Percentiles rank a stretch among this genome's conserved stretches.
Conservation (phyloP, 768 basidiomycete species). For the Stropharia rugosoannulata region DNA sequence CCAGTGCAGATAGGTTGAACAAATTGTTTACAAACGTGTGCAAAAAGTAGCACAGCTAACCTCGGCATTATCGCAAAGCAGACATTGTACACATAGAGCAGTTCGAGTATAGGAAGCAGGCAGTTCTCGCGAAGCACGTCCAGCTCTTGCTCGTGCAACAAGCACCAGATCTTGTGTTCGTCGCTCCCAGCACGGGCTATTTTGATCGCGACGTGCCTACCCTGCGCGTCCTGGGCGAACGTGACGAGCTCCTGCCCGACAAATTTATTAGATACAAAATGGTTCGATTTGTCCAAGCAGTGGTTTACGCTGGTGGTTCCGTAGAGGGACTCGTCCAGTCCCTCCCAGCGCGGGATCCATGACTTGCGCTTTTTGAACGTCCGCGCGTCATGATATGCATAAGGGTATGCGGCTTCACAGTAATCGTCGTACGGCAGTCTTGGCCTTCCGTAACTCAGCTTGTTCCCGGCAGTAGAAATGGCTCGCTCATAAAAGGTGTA, state of each 20-base stretch:
- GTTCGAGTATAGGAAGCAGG: constrained; percentile 24
- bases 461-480: no score
- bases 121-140: constrained; percentile 1
- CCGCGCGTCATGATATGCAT: constrained; percentile 1
- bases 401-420: constrained; percentile 6
- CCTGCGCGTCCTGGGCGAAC: constrained; percentile 8
- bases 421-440: background rate
- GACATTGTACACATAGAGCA: constrained; percentile 16
- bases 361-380: no score
- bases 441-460: background rate
- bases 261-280: background rate
- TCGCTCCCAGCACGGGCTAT: constrained; percentile 17
- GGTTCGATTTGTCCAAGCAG: no score
- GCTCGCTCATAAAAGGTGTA: constrained; percentile 8
- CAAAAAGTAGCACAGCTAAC: background rate
- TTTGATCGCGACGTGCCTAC: constrained; percentile 27
- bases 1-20: no score
- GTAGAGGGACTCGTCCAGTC: background rate
- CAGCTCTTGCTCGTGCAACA: constrained; percentile 13
- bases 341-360: no score
- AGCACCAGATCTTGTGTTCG: constrained; percentile 21
- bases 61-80: constrained; percentile 30
- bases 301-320: background rate
- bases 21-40: no score
- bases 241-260: background rate